phyloP scores from a whole-genome alignment of 805 yeast genomes.

The Kazachstania taianensis region DNA sequence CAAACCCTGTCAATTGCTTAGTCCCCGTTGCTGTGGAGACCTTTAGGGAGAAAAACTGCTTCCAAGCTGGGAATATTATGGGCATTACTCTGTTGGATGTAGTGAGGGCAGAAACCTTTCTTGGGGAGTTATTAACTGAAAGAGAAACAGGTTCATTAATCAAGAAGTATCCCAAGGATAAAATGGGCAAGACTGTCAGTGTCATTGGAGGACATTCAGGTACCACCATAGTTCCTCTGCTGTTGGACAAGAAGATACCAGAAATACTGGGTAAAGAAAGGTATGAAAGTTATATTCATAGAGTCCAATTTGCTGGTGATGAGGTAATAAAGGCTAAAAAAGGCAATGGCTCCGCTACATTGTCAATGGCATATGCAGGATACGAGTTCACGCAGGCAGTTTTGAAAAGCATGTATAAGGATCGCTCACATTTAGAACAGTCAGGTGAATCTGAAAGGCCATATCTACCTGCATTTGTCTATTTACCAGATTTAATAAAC shows the following conservation, averaged over 20 bases:
- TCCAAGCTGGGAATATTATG: slow-evolving; percentile 66
- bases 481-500: slow-evolving; percentile 43
- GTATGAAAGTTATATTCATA: slow-evolving; percentile 54
- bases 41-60: slow-evolving; percentile 57
- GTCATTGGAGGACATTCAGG: slow-evolving; percentile 87
- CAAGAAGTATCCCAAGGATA: slow-evolving; percentile 19
- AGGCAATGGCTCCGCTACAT: slow-evolving; percentile 78
- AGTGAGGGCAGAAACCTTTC: slow-evolving; percentile 64
- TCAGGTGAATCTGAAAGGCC: slow-evolving; percentile 16
- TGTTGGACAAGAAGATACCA: slow-evolving; percentile 42
- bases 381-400: slow-evolving; percentile 57
- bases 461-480: slow-evolving; percentile 39
- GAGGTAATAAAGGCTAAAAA: slow-evolving; percentile 79
- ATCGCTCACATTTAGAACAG: slow-evolving; percentile 3
- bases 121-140: slow-evolving; percentile 26
- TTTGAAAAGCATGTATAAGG: slow-evolving; percentile 32
- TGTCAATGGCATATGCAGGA: slow-evolving; percentile 83
- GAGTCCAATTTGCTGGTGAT: slow-evolving; percentile 83
- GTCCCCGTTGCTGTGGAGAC: slow-evolving; percentile 80
- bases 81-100: slow-evolving; percentile 80
- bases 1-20: slow-evolving; percentile 79
- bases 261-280: slow-evolving; percentile 31
- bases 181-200: slow-evolving; percentile 45
- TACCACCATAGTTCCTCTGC: slow-evolving; percentile 68
- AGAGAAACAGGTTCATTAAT: slow-evolving; percentile 2